Conservation (phyloP, 768 basidiomycete genomes). For the Pulveroboletus frians region DNA sequence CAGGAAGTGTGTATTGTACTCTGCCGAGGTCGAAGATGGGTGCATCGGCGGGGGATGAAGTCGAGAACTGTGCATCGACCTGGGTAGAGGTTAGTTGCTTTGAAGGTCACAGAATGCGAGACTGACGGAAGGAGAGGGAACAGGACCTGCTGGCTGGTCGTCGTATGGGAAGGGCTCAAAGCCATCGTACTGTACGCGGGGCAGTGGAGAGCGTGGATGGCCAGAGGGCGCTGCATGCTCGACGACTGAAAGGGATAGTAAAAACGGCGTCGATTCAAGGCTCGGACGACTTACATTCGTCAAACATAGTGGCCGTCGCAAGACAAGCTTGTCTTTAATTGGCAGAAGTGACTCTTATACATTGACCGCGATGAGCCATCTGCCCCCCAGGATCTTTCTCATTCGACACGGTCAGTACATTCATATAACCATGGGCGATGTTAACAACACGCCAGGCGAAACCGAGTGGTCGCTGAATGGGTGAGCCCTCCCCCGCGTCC, state of each 20-base stretch:
- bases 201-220: slow-evolving; percentile 37
- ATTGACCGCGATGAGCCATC: slow-evolving; percentile 31
- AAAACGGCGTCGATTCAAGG: background rate
- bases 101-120: background rate
- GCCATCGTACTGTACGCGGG: slow-evolving; percentile 76
- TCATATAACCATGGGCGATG: background rate
- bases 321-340: slow-evolving; percentile 2
- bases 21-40: slow-evolving; percentile 79
- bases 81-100: slow-evolving; percentile 15
- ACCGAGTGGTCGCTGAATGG: slow-evolving; percentile 94
- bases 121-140: slow-evolving; percentile 28
- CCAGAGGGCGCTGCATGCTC: slow-evolving; percentile 67
- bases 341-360: background rate
- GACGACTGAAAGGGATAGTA: slow-evolving; percentile 54
- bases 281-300: slow-evolving; percentile 49
- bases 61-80: slow-evolving; percentile 27
- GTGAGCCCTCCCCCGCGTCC: slow-evolving; percentile 32
- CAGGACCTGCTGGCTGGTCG: slow-evolving; percentile 45
- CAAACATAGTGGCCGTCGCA: slow-evolving; percentile 46
- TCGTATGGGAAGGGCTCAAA: slow-evolving; percentile 70
- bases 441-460: slow-evolving; percentile 50
- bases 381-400: slow-evolving; percentile 71
- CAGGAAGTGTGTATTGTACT: slow-evolving; percentile 86
- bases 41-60: slow-evolving; percentile 34
- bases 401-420: slow-evolving; percentile 63